phyloP scores from a whole-genome alignment of 805 yeast species.

The Candida suzukii region DNA sequence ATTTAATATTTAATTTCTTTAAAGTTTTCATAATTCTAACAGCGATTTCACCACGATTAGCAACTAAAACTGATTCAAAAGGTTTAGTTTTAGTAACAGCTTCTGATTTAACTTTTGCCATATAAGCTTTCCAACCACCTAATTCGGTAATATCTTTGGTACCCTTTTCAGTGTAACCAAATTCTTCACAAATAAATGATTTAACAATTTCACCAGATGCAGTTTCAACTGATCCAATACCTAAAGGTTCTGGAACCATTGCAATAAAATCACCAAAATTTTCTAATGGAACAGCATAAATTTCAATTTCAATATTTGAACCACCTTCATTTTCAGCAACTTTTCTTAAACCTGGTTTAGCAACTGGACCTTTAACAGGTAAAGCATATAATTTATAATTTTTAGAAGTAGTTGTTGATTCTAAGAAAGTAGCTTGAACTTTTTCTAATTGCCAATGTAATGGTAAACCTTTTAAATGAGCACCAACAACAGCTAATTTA shows the following conservation, averaged over 20 bases:
- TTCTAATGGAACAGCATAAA: conserved; percentile 75
- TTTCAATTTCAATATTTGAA: conserved; percentile 62
- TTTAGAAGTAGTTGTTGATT: conserved; percentile 61
- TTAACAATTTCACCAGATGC: conserved; percentile 78
- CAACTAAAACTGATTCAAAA: conserved; percentile 81
- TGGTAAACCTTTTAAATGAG: conserved; percentile 83
- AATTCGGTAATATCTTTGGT: conserved; percentile 74
- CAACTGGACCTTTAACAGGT: conserved; percentile 72
- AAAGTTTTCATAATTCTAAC: conserved; percentile 88
- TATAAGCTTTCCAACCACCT: conserved; percentile 84
- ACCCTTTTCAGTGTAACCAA: conserved; percentile 67
- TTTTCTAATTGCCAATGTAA: conserved; percentile 90
- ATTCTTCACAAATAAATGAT: conserved; percentile 91
- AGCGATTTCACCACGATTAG: conserved; percentile 97
- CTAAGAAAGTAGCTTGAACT: conserved; percentile 66
- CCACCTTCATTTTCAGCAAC: conserved; percentile 40
- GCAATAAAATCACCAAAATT: conserved; percentile 76
- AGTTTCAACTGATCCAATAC: conserved; percentile 88
- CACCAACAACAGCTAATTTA: conserved; percentile 91
- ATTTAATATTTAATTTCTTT: conserved; percentile 66
- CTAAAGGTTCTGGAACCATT: conserved; percentile 92
- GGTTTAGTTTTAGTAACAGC: conserved; percentile 39
- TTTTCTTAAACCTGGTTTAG: conserved; percentile 86
- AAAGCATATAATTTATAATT: conserved; percentile 76
- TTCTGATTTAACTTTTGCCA: conserved; percentile 21